Base-by-base conservation (phyloP, 2,329 filamentous ascomycete genomes). In the Lachnellula cervina region DNA sequence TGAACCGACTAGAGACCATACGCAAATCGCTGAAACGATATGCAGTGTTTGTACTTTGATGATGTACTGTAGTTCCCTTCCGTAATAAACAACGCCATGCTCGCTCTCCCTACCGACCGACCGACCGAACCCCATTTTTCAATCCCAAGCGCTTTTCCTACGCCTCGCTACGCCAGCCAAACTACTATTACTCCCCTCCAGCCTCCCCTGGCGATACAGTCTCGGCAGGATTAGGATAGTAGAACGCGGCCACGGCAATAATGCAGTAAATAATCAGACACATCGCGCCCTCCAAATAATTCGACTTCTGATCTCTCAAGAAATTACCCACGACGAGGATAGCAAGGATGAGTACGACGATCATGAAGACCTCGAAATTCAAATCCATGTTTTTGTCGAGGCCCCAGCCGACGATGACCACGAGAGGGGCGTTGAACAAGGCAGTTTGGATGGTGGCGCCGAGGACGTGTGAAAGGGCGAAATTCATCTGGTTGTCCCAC, bases 401-500 rank as follows among this genome's bases (percentile, higher is more conserved):
- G 57, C 79, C 79, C 85, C 84, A 88, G 16, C 84, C 85, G 16
- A 88, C 72, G 34, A 88, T 81, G 23, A 88, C 84, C 42, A 87
- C 77, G 16, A 88, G 70, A 1, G 85, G 85, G 5, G 84, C 87
- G 47, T 92, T 87, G 47, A 90, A 84, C 46, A 92, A 77, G 17
- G 88, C 88, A 65, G 92, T 92, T 72, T 92, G 88, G 67, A 92
- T 84, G 70, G 86, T 89, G 58, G 86, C 89, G 38, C 88, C 88
- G 65, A 92, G 87, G 28, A 88, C 88, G 50, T 91, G 87, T 38
- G 86, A 86, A 75, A 92, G 88, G 23, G 88, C 84, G 51, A 86
- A 72, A 65, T 86, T 81, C 82, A 86, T 86, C 75, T 87, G 91
- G 73, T 91, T 81, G 70, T 89, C 82, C 60, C 84, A 77, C 0